A percentile compares a stretch with the other conserved stretches of the same genome.
Conservation (phyloP, 345 rosid genomes). For the Trapa bicornis region DNA sequence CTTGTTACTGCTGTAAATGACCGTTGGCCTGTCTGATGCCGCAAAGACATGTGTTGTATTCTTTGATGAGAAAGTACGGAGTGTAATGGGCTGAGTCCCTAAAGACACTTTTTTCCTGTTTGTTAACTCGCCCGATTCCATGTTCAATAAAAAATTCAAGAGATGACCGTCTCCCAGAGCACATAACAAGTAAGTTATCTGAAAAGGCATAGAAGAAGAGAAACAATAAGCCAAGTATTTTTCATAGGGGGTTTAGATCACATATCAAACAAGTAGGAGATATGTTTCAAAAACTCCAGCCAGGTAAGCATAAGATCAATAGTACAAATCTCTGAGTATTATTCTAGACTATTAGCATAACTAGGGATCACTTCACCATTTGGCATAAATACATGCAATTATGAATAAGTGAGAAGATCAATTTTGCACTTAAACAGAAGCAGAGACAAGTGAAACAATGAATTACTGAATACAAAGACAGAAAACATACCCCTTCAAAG, state of each 20-base stretch:
- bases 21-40: constrained; percentile 94
- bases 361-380: not conserved
- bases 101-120: constrained; percentile 83
- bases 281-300: not conserved
- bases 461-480: constrained; percentile 6
- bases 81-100: constrained; percentile 93
- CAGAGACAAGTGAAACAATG: not conserved
- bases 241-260: no score
- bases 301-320: not conserved
- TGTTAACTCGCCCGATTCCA: constrained; percentile 54
- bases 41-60: constrained; percentile 84
- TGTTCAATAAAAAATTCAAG: constrained; percentile 65
- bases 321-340: not conserved
- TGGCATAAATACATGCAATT: not conserved
- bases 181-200: constrained; percentile 88
- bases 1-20: constrained; percentile 94
- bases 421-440: not conserved
- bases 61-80: constrained; percentile 92
- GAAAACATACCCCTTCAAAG: constrained; percentile 77
- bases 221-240: not conserved
- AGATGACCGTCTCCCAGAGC: constrained; percentile 99
- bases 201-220: constrained; percentile 11
- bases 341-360: not conserved
- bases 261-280: not conserved
- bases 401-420: not conserved